Evolutionary conservation across 2,329 filamentous ascomycete genomes (phyloP).

Genomic region (Fusarium cyanostomum): DNA sequence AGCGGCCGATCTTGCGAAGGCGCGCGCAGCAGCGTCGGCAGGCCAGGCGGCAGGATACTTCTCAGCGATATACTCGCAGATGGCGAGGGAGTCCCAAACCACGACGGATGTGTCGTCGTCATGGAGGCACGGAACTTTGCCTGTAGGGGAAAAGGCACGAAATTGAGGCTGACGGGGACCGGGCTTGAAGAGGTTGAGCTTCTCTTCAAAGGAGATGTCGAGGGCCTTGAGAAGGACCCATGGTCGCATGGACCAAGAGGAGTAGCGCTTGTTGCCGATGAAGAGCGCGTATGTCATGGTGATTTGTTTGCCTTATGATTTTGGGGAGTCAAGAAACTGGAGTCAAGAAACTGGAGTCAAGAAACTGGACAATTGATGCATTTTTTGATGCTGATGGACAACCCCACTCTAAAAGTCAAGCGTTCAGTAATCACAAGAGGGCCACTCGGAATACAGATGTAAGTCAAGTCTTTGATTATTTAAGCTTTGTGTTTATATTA

Average conservation of each 20-base stretch:
- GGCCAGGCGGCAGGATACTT: conserved; percentile 56
- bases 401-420: conserved; percentile 7
- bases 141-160: conserved; percentile 51
- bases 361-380: neutral
- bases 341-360: no score
- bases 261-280: conserved; percentile 58
- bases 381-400: conserved; percentile 14
- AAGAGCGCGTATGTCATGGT: conserved; percentile 52
- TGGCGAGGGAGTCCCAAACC: conserved; percentile 60
- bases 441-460: no score
- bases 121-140: conserved; percentile 55
- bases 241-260: conserved; percentile 57
- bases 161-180: conserved; percentile 48
- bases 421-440: conserved; percentile 17
- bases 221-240: conserved; percentile 58
- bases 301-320: neutral
- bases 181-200: conserved; percentile 48
- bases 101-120: conserved; percentile 44
- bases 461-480: no score
- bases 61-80: conserved; percentile 59
- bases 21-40: conserved; percentile 48
- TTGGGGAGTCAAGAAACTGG: neutral
- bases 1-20: conserved; percentile 55
- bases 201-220: conserved; percentile 54
- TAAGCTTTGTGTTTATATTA: no score